Evolutionary conservation across 1,284 basidiomycete genomes (phyloP), one percentile per base, ranked within the genome.

Genomic region (Ceratobasidium papillatum): DNA sequence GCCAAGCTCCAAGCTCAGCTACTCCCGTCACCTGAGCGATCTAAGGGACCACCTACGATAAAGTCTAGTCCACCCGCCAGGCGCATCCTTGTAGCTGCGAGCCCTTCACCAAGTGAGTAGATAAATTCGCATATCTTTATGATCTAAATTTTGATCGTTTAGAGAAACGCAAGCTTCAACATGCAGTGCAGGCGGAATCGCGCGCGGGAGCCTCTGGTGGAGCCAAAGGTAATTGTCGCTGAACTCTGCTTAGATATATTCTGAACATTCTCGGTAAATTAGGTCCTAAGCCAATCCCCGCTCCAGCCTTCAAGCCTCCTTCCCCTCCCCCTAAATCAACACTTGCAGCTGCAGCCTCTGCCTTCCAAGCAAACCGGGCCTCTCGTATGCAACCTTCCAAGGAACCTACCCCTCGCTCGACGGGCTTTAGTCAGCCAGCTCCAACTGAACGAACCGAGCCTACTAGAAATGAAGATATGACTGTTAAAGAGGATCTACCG

Each of bases 401-500:
- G 32, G 75, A 75, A 30, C 63, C 76, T 19, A 59, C 77, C 32
- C 56, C 51, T 45, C 77, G 79, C 9, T 76, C 78, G 7, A 78
- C 76, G 8, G 65, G 75, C 8, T 77, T 79, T 66, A 52, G 77
- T 80, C 79, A 58, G 83, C 56, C 61, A 8, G 34, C 38, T n/a
- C 22, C 63, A 30, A 38, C 17, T 19, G 75, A 25, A 64, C 58
- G 69, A 32, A 8, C 45, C n/a, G 38, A 56, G 17, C 56, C 43
- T 8, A 12, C 82, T 78, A 86, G 93, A 54, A 89, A 92, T 77
- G 90, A 92, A 36, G 84, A 86, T 65, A 86, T 96, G 32, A 89
- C 88, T 0, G 81, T 98, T 19, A 82, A 94, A 8, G 91, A 96
- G 77, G 87, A 92, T 17, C 85, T 98, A 3, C 82, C 88, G 75